Conservation (phyloP, 2,329 filamentous ascomycete species). For the Nigrograna mackinnonii region DNA sequence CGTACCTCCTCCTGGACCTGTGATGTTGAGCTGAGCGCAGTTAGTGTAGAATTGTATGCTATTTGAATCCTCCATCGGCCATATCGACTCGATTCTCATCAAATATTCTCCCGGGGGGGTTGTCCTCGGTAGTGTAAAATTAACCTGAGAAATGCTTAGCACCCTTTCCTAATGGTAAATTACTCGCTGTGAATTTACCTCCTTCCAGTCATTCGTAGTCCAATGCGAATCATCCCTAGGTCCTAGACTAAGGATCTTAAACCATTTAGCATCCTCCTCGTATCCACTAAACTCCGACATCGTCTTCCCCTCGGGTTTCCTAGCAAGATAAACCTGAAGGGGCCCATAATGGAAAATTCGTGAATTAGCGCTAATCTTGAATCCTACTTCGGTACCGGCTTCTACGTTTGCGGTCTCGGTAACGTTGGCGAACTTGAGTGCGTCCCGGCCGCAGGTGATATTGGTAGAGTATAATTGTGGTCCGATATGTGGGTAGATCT, state of each 20-base stretch:
- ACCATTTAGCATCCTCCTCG: conserved; percentile 9
- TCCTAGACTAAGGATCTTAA: conserved; percentile 6
- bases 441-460: conserved; percentile 8
- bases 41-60: neutral
- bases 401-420: conserved; percentile 7
- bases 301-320: neutral
- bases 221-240: conserved; percentile 1
- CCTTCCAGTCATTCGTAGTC: neutral
- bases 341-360: conserved; percentile 6
- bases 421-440: neutral
- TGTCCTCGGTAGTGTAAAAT: neutral
- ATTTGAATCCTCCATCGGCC: neutral
- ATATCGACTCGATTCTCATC: neutral
- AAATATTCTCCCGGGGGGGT: neutral
- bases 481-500: too few species aligned
- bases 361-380: neutral
- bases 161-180: neutral
- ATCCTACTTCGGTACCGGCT: conserved; percentile 6
- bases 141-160: neutral
- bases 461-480: conserved; percentile 2
- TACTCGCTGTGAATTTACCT: neutral
- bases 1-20: neutral
- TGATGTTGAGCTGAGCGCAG: neutral
- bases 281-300: neutral
- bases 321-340: conserved; percentile 6